phyloP scores from a whole-genome alignment of 192 early-diverging fungal genomes.

The Glomus cerebriforme region DNA sequence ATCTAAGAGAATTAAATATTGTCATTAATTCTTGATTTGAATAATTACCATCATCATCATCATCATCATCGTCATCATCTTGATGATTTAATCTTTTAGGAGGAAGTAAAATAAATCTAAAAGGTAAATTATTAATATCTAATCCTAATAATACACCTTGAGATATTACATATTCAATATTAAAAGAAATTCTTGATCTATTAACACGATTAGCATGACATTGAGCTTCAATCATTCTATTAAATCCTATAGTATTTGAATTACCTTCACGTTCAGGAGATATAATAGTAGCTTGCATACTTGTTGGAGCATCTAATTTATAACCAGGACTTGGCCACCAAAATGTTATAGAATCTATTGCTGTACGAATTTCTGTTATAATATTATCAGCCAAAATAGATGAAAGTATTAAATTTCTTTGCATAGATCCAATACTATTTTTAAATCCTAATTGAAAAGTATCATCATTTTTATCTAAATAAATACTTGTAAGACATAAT shows the following conservation, averaged over 20 bases:
- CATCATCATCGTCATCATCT: too few relatives aligned
- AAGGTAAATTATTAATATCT: background rate
- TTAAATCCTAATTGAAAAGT: conserved; percentile 24
- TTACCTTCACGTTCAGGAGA: background rate
- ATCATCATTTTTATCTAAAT: background rate
- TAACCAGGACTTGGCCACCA: conserved; percentile 18
- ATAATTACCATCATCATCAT: background rate
- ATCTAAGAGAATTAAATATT: conserved; percentile 7
- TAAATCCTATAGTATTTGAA: background rate
- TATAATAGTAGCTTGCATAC: background rate
- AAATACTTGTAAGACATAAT: background rate
- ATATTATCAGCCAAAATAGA: background rate
- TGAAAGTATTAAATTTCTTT: background rate
- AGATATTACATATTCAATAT: background rate
- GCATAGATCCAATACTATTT: background rate
- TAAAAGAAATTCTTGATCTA: conserved; percentile 2
- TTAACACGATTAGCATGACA: background rate
- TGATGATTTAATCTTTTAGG: background rate
- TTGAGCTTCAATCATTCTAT: conserved; percentile 31
- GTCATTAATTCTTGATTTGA: conserved; percentile 1
- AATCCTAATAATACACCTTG: background rate
- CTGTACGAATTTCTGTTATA: background rate
- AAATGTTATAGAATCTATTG: conserved; percentile 18
- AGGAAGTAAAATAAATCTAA: background rate
- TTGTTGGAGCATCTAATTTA: background rate